Conservation (phyloP, 2,329 filamentous ascomycete species). For the Mycosphaerelloides madeirae region DNA sequence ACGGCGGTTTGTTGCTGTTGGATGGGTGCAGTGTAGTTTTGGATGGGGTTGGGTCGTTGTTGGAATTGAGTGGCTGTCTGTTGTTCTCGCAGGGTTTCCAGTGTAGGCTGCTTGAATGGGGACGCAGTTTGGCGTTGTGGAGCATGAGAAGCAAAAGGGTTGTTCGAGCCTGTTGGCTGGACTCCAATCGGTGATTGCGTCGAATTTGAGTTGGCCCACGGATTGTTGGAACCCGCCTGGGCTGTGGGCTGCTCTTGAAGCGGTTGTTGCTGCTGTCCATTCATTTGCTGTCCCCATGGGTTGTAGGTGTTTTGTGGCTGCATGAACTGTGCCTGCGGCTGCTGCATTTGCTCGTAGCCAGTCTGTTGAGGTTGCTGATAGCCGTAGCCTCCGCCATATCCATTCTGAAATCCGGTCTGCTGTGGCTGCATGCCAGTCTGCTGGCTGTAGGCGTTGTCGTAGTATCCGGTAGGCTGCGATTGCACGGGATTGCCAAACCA, state of each 20-base stretch:
- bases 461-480: slow-evolving; percentile 61
- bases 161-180: slow-evolving; percentile 92
- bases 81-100: slow-evolving; percentile 76
- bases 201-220: slow-evolving; percentile 65
- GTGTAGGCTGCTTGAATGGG: slow-evolving; percentile 60
- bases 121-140: slow-evolving; percentile 52
- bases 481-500: slow-evolving; percentile 91
- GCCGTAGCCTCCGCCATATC: slow-evolving; percentile 62
- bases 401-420: slow-evolving; percentile 63
- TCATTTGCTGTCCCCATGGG: slow-evolving; percentile 35
- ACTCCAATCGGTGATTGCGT: slow-evolving; percentile 65
- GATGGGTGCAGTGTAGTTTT: slow-evolving; percentile 41
- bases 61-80: slow-evolving; percentile 57
- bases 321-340: slow-evolving; percentile 49
- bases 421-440: slow-evolving; percentile 66
- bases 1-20: slow-evolving; percentile 46
- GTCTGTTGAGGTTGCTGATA: slow-evolving; percentile 59
- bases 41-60: slow-evolving; percentile 3
- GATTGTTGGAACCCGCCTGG: slow-evolving; percentile 85
- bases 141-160: slow-evolving; percentile 79
- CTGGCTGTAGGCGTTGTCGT: slow-evolving; percentile 68
- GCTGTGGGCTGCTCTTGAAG: slow-evolving; percentile 56
- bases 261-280: slow-evolving; percentile 56
- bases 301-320: slow-evolving; percentile 60
- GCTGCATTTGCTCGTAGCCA: slow-evolving; percentile 58